Evolutionary conservation across 1,284 basidiomycete genomes (phyloP).

Genomic region (Stereum hirsutum): DNA sequence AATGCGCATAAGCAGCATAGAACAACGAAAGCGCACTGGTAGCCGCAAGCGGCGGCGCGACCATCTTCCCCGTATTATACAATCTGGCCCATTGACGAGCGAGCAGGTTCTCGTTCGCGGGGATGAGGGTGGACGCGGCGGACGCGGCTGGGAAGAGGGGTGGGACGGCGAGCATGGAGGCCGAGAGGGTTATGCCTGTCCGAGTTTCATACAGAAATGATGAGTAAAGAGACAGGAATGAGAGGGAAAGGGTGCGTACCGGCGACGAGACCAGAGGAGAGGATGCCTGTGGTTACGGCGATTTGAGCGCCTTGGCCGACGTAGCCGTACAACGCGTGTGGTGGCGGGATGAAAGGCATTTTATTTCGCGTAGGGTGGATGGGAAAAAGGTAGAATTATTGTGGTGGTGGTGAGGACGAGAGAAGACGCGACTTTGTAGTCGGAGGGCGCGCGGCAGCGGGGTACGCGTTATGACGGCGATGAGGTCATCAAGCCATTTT

Average conservation of each 20-base stretch:
- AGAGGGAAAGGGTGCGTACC: not conserved
- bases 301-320: not conserved
- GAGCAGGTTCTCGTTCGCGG: not conserved
- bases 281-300: constrained; percentile 3
- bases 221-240: not conserved
- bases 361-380: too few relatives aligned
- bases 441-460: too few relatives aligned
- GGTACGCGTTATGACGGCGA: too few relatives aligned
- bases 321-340: too few relatives aligned
- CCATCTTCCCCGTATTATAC: not conserved
- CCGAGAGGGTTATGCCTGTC: constrained; percentile 1
- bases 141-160: constrained; percentile 3
- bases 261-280: constrained; percentile 2
- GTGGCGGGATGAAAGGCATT: too few relatives aligned
- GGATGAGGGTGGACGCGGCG: too few relatives aligned
- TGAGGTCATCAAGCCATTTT: too few relatives aligned
- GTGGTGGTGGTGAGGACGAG: not conserved
- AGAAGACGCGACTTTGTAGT: too few relatives aligned
- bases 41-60: not conserved
- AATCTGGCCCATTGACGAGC: constrained; percentile 1
- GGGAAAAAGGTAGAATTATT: too few relatives aligned
- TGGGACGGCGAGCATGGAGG: constrained; percentile 2
- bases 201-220: not conserved
- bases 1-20: constrained; percentile 4
- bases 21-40: not conserved